Evolutionary conservation across 2,329 filamentous ascomycete species (phyloP).

Genomic region (Magnaporthiopsis rhizophila): DNA sequence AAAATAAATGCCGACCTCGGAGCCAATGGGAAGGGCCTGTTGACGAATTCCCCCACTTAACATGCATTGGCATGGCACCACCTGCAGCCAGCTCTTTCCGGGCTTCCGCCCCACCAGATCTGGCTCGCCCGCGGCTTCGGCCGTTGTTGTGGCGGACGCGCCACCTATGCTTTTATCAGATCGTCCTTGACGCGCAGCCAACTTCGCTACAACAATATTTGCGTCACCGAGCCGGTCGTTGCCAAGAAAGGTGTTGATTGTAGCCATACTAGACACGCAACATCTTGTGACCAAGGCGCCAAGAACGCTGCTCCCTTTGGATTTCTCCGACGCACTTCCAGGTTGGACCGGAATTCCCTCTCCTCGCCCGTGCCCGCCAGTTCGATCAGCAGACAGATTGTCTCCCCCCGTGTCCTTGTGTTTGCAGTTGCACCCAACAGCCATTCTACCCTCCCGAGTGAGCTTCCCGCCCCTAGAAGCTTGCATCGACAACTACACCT

Average conservation of each 20-base stretch:
- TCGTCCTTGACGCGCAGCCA: too few species aligned
- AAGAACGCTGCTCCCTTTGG: background rate
- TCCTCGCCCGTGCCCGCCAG: background rate
- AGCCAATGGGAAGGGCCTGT: background rate
- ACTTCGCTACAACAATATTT: background rate
- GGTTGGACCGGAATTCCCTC: background rate
- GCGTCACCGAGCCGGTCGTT: background rate
- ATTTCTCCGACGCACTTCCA: background rate
- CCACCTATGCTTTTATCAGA: background rate
- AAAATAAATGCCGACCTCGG: background rate
- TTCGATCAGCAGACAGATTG: background rate
- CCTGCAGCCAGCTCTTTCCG: constrained; percentile 1
- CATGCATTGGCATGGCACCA: background rate
- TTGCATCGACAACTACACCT: background rate
- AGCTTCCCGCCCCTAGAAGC: background rate
- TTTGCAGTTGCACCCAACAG: background rate
- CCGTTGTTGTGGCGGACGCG: background rate
- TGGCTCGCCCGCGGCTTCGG: background rate
- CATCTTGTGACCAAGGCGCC: background rate
- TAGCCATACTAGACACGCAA: background rate
- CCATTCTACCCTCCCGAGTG: background rate
- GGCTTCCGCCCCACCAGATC: constrained; percentile 6
- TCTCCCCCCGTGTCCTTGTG: background rate
- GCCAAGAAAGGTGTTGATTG: background rate
- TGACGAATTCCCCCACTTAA: background rate